A percentile compares a stretch with the other conserved stretches of the same genome.
Evolutionary conservation across 139 green algal genomes (phyloP).

Genomic region (Ettlia oleoabundans): DNA sequence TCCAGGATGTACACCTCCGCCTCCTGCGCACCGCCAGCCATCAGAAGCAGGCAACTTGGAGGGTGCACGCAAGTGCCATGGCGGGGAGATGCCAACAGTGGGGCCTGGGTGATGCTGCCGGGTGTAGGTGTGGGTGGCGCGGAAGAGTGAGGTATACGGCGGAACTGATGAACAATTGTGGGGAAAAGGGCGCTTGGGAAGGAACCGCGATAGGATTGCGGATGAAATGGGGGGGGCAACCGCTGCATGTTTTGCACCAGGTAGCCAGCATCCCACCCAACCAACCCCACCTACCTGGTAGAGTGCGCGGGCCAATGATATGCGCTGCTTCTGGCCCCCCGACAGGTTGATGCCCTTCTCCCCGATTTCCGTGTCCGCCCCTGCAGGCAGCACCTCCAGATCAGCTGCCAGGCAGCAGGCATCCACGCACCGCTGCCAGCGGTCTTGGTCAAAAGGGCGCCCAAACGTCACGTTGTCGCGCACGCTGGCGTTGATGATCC

Average conservation of each 20-base stretch:
- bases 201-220: no score
- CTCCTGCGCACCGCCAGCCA: no score
- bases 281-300: conserved; percentile 57
- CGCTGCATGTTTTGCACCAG: no score
- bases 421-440: conserved; percentile 39
- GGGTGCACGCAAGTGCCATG: no score
- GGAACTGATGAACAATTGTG: no score
- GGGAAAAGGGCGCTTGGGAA: no score
- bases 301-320: conserved; percentile 87
- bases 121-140: no score
- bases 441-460: conserved; percentile 38
- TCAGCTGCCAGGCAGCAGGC: conserved; percentile 69
- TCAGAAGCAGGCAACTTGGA: no score
- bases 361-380: conserved; percentile 90
- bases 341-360: conserved; percentile 93
- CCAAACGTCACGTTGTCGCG: conserved; percentile 78
- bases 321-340: conserved; percentile 93
- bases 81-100: no score
- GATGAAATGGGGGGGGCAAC: no score
- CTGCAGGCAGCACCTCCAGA: conserved; percentile 76
- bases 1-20: conserved; percentile 94
- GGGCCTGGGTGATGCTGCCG: no score
- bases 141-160: no score
- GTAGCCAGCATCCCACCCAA: background rate
- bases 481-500: conserved; percentile 88